Conservation (phyloP, 768 basidiomycete genomes). For the Galerina sulciceps region DNA sequence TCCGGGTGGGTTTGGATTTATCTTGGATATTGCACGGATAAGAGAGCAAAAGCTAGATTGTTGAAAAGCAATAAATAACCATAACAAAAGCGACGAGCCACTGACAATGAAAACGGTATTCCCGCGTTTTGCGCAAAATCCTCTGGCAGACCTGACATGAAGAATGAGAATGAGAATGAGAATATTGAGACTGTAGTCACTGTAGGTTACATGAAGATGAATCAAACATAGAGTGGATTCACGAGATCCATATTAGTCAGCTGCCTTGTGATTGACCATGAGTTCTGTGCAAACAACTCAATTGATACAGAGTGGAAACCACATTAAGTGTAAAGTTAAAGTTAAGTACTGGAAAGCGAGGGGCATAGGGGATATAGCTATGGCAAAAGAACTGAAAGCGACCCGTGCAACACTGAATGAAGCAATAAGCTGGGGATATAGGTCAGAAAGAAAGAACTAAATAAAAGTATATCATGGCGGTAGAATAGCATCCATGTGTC, state of each 20-base stretch:
- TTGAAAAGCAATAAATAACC: not conserved
- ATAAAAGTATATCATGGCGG: slow-evolving; percentile 11
- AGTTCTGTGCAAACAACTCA: not conserved
- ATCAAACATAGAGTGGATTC: too few relatives aligned
- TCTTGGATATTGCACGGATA: slow-evolving; percentile 46
- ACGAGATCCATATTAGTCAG: too few relatives aligned
- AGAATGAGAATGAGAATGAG: not conserved
- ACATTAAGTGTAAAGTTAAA: slow-evolving; percentile 20
- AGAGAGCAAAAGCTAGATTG: slow-evolving; percentile 51
- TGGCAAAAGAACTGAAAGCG: slow-evolving; percentile 8
- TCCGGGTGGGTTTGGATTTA: slow-evolving; percentile 31
- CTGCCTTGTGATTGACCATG: too few relatives aligned
- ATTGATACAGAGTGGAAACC: slow-evolving; percentile 18
- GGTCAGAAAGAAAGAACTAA: slow-evolving; percentile 18
- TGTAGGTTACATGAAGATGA: too few relatives aligned
- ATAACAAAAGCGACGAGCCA: not conserved
- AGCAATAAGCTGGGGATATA: slow-evolving; percentile 3
- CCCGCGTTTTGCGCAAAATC: not conserved
- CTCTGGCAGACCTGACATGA: slow-evolving; percentile 1
- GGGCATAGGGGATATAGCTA: slow-evolving; percentile 18
- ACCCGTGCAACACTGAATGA: slow-evolving; percentile 14
- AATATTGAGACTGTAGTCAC: too few relatives aligned
- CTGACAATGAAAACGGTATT: slow-evolving; percentile 51
- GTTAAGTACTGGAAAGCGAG: slow-evolving; percentile 8
- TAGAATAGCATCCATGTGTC: slow-evolving; percentile 12